Conservation (phyloP, 2,329 filamentous ascomycete genomes). For the Fusarium beomiforme region DNA sequence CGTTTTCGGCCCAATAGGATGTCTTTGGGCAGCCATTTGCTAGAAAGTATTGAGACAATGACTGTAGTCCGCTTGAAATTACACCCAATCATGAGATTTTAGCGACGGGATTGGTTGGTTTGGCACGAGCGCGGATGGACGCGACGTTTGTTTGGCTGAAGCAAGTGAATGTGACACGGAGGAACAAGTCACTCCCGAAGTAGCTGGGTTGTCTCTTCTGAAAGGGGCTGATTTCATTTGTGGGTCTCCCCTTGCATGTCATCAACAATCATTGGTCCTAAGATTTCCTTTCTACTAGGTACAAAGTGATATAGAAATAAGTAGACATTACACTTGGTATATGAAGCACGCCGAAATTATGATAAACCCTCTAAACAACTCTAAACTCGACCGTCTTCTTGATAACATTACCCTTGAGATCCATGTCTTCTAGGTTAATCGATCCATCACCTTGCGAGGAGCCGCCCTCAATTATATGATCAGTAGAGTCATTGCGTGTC, state of each 20-base stretch:
- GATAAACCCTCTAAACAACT: neutral
- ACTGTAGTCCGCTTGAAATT: too few relatives aligned
- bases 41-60: too few relatives aligned
- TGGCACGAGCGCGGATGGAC: too few relatives aligned
- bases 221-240: too few relatives aligned
- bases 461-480: slow-evolving; percentile 24
- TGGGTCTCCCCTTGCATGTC: neutral
- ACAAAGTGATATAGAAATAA: neutral
- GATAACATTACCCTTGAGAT: slow-evolving; percentile 30
- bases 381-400: slow-evolving; percentile 36
- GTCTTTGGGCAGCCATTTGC: too few relatives aligned
- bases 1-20: too few relatives aligned
- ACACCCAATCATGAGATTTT: too few relatives aligned
- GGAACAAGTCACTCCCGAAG: too few relatives aligned
- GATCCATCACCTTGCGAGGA: slow-evolving; percentile 18
- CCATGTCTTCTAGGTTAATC: slow-evolving; percentile 32
- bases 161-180: too few relatives aligned
- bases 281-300: neutral
- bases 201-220: too few relatives aligned
- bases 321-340: neutral
- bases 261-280: neutral
- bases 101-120: too few relatives aligned
- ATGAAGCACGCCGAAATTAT: neutral
- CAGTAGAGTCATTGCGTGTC: slow-evolving; percentile 27
- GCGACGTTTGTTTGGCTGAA: too few relatives aligned